Percentiles rank a stretch among this genome's conserved stretches.
These are phyloP conservation scores for Talaromyces wortmannii DNA, from an alignment of 495 filamentous ascomycete genomes.

Conservation along the genomic window DNA sequence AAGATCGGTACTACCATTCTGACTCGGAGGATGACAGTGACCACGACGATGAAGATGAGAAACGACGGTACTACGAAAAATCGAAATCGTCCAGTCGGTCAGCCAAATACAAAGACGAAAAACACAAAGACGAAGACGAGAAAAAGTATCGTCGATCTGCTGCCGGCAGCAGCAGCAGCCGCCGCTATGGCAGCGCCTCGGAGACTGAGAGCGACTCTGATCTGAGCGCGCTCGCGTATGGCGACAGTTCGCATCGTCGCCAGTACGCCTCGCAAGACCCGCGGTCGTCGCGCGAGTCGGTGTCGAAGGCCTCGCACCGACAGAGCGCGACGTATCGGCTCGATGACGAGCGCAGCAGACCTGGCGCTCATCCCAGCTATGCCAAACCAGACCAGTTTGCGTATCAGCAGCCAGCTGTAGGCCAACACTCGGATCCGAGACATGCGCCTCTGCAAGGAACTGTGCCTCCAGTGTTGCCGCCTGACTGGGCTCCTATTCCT, in stretches of 20 bases:
- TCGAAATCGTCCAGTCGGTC: conserved; percentile 12
- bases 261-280: conserved; percentile 1
- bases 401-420: conserved; percentile 37
- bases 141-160: conserved; percentile 17
- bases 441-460: neutral
- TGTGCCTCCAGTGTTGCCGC: conserved; percentile 7
- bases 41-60: conserved; percentile 9
- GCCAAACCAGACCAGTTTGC: conserved; percentile 40
- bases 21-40: conserved; percentile 21
- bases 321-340: neutral
- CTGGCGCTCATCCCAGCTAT: conserved; percentile 38
- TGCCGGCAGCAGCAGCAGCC: conserved; percentile 18
- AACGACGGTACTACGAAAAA: neutral
- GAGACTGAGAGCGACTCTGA: conserved; percentile 35
- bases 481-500: conserved; percentile 31
- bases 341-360: conserved; percentile 5
- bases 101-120: conserved; percentile 12
- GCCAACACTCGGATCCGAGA: conserved; percentile 11
- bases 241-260: conserved; percentile 15
- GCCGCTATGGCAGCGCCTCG: conserved; percentile 22
- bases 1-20: conserved; percentile 32
- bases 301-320: neutral
- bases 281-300: conserved; percentile 7
- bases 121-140: conserved; percentile 12
- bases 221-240: conserved; percentile 32